These are phyloP conservation scores for Dothistroma pini DNA, from an alignment of 2,329 filamentous ascomycete genomes.

Conservation along the genomic window DNA sequence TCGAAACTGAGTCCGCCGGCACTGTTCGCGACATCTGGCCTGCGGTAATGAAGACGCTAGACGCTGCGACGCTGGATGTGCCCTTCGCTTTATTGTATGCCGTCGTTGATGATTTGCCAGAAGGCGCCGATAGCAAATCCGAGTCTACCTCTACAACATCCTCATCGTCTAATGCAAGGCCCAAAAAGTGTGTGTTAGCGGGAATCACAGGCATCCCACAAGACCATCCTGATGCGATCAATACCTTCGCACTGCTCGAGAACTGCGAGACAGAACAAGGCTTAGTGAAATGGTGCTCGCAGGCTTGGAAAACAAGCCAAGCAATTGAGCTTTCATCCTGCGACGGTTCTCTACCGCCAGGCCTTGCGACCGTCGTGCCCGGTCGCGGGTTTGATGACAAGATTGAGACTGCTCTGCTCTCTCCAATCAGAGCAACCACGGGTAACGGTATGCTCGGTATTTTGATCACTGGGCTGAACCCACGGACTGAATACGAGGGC, in stretches of 20 bases:
- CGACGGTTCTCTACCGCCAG: slow-evolving; percentile 30
- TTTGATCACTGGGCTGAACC: slow-evolving; percentile 40
- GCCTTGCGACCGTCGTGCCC: slow-evolving; percentile 29
- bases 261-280: neutral
- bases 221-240: slow-evolving; percentile 26
- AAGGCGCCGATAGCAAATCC: slow-evolving; percentile 7
- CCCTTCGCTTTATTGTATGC: slow-evolving; percentile 29
- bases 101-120: slow-evolving; percentile 19
- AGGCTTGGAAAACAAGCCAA: slow-evolving; percentile 32
- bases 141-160: slow-evolving; percentile 12
- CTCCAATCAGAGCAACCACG: slow-evolving; percentile 37
- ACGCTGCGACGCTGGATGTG: slow-evolving; percentile 21
- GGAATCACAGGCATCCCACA: slow-evolving; percentile 29
- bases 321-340: slow-evolving; percentile 31
- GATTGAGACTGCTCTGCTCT: slow-evolving; percentile 35
- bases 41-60: slow-evolving; percentile 20
- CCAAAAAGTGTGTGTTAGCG: slow-evolving; percentile 24
- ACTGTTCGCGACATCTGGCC: slow-evolving; percentile 27
- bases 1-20: slow-evolving; percentile 13
- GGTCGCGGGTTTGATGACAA: slow-evolving; percentile 37
- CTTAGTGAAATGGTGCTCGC: slow-evolving; percentile 31
- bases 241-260: slow-evolving; percentile 22
- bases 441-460: slow-evolving; percentile 38
- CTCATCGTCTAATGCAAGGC: neutral
- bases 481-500: slow-evolving; percentile 37